These are phyloP conservation scores for Akebia trifoliata DNA, from an alignment of 164 flowering plant species.

Conservation along the genomic window DNA sequence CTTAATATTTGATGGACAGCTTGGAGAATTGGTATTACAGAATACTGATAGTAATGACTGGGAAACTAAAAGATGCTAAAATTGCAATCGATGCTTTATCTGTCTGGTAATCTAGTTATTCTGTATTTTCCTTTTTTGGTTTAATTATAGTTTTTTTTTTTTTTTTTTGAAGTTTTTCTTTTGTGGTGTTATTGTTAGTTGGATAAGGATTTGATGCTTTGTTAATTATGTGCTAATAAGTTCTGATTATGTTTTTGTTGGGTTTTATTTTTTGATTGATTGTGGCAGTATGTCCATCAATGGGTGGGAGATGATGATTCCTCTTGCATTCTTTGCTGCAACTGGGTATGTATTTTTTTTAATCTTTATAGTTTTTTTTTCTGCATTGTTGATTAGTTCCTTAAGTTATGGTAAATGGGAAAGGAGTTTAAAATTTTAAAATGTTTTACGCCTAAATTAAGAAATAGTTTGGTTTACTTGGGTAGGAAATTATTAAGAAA, in stretches of 20 bases:
- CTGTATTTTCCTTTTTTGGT: not conserved
- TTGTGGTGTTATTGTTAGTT: too few species aligned
- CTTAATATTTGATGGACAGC: constrained; percentile 21
- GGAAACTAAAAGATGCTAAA: constrained; percentile 31
- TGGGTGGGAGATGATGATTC: constrained; percentile 66
- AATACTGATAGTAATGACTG: constrained; percentile 47
- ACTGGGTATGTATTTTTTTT: constrained; percentile 38
- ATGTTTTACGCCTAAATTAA: too few species aligned
- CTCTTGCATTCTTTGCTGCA: constrained; percentile 59
- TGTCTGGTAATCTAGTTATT: constrained; percentile 41
- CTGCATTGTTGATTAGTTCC: too few species aligned
- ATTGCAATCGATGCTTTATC: constrained; percentile 57
- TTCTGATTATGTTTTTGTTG: not conserved
- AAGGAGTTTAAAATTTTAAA: too few species aligned
- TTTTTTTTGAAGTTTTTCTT: not conserved
- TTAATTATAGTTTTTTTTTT: not conserved
- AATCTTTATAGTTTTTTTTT: not conserved
- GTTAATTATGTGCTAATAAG: not conserved
- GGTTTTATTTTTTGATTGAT: not conserved
- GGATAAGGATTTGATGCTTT: too few species aligned
- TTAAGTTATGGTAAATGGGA: too few species aligned
- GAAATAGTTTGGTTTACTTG: too few species aligned
- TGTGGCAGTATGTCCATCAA: constrained; percentile 46
- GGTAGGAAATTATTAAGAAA: too few species aligned
- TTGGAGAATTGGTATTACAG: constrained; percentile 70